Evolutionary conservation across 2,329 filamentous ascomycete genomes (phyloP), one percentile per base, ranked within the genome.

Genomic region (Nigrospora oryzae): DNA sequence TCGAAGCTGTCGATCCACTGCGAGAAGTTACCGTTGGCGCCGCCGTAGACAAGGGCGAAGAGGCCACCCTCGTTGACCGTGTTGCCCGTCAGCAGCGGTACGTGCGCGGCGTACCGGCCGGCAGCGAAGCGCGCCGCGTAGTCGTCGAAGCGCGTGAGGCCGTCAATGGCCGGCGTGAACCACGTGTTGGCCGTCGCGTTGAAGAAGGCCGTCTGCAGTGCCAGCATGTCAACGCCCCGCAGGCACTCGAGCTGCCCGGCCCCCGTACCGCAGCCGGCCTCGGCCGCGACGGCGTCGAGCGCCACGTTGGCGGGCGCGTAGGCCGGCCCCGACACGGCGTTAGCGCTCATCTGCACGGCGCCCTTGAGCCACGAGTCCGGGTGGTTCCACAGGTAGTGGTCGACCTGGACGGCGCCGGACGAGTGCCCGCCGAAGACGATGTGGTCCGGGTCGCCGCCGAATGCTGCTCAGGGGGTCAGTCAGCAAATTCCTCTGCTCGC

Each of bases 351-450:
- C 53, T 68, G 54, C 0, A 65, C 57, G 7, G 63, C 63, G 3
- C 63, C 63, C 46, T 55, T 63, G 35, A 66, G 60, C 55, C 58
- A 66, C 11, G 61, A 56, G 14, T 63, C 43, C 10, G 63, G 63
- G 44, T 66, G 57, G 49, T 66, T 66, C 63, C 63, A 68, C 15
- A 68, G 61, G 45, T 68, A 68, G 51, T 68, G 63, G 30, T 68
- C 66, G 31, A 66, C 63, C 15, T 64, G 62, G 10, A 64, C 62
- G 28, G 51, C 49, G 5, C 64, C 64, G 0, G 63, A 67, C 0
- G 63, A 63, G 51, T 67, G 62, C 1, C 68, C 68, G 39, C 69
- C 68, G 5, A 70, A 60, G n/a, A 70, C 66, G 3, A 71, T 63
- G 42, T 67, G 68, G 33, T 69, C 58, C 4, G 68, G 66, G 48